Evolutionary conservation across 306 rosid species (phyloP), one percentile per base, ranked within the genome.

Genomic region (Cucurbita argyrosperma): DNA sequence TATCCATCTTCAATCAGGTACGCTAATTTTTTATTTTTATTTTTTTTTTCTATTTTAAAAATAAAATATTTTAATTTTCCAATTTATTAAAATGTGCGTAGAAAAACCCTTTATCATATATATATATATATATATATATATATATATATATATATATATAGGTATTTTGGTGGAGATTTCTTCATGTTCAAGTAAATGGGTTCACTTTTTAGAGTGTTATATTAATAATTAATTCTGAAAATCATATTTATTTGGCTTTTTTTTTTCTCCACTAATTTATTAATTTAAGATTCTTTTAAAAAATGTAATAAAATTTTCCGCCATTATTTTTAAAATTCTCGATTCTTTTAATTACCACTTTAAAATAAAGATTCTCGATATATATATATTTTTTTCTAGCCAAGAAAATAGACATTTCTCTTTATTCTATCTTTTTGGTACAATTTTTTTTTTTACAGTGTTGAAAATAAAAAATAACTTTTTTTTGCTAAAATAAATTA

Each of bases 1-100:
- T 95, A 89, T 61, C 96, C 97, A 18, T 91, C 96, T 76, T 81
- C 92, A 18, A 12, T 79, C 26, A 91, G 97, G 99, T 91, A 87
- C 62, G 84, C 38, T 50, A 16, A 16, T 8, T 15, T 15, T 55
- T 77, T 56, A 4, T 40, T 64, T 6, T 65, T 53, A 2, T 43
- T 30, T 7, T 9, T 9, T 12, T 10, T 15, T 55, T 61, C 35
- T 30, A 30, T 30, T 30, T 30, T 0, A 11, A 0, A n/a, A 14
- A 2, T 53, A 1, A 46, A 67, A 13, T 45, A 23, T 21, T 21
- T 45, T 6, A 6, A 21, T 45, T 67, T 30, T 30, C 35, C 35
- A 30, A 6, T 64, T 10, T 63, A 19, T 61, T 61, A 14, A 38
- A 39, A 21, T 64, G 10, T n/a, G 16, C 9, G 8, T 63, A 64